Evolutionary conservation across 805 yeast genomes (phyloP).

Genomic region (Candida ortonii): DNA sequence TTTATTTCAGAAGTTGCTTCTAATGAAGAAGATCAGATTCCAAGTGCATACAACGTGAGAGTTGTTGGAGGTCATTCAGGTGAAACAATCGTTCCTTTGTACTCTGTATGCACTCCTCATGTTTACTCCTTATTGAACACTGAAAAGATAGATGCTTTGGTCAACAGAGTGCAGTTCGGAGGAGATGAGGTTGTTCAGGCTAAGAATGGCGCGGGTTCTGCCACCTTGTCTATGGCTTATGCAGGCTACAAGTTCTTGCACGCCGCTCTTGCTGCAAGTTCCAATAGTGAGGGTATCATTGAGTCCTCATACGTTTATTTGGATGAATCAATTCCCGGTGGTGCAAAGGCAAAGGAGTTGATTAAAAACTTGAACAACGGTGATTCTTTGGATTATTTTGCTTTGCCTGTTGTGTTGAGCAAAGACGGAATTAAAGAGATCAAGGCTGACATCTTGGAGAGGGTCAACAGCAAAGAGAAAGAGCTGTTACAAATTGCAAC

Average conservation of each 20-base stretch:
- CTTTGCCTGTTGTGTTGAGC: conserved; percentile 60
- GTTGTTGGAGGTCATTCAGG: conserved; percentile 96
- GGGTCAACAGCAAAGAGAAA: conserved; percentile 50
- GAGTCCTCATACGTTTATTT: conserved; percentile 64
- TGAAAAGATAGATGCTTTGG: conserved; percentile 49
- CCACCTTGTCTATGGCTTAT: conserved; percentile 93
- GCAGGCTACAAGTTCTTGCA: conserved; percentile 79
- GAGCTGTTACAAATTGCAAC: conserved; percentile 52
- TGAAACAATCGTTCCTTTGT: conserved; percentile 81
- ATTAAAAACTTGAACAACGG: conserved; percentile 34
- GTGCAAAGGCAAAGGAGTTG: conserved; percentile 44
- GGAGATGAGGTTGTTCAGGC: conserved; percentile 98
- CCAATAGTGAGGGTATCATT: conserved; percentile 60
- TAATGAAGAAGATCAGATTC: conserved; percentile 32
- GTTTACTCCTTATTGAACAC: conserved; percentile 29
- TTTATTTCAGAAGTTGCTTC: conserved; percentile 60
- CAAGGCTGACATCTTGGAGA: conserved; percentile 49
- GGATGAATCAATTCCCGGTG: conserved; percentile 50
- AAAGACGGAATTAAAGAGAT: conserved; percentile 55
- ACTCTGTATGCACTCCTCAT: conserved; percentile 42
- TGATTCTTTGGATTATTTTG: conserved; percentile 43
- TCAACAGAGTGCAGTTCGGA: conserved; percentile 79
- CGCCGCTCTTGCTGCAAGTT: conserved; percentile 60
- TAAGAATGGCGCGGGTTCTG: conserved; percentile 91
- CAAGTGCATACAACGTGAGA: conserved; percentile 58